Conservation (phyloP, 177 flowering plant species). For the Telopea speciosissima region DNA sequence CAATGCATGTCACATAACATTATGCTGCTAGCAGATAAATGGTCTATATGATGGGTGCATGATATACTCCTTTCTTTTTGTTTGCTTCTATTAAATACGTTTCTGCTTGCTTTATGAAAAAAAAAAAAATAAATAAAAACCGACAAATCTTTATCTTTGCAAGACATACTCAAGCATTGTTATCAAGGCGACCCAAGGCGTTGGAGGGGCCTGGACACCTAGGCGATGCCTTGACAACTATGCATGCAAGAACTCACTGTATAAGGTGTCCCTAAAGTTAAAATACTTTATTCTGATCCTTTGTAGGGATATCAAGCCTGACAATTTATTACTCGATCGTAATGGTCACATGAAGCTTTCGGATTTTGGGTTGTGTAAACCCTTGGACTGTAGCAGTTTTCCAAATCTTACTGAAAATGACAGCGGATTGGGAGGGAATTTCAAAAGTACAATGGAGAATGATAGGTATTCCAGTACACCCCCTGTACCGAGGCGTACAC, state of each 20-base stretch:
- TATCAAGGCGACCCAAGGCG: too few relatives aligned
- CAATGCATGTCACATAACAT: neutral
- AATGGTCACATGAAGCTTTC: conserved; percentile 63
- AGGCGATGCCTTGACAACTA: conserved; percentile 17
- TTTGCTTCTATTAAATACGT: neutral
- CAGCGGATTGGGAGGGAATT: conserved; percentile 18
- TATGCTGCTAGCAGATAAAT: neutral
- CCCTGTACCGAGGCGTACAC: conserved; percentile 37
- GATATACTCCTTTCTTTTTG: neutral
- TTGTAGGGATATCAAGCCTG: conserved; percentile 64
- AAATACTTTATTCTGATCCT: conserved; percentile 1
- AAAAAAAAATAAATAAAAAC: neutral
- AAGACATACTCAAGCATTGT: too few relatives aligned
- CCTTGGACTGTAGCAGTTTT: conserved; percentile 46
- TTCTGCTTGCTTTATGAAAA: neutral
- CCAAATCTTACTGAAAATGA: conserved; percentile 43
- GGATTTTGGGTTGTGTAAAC: conserved; percentile 63
- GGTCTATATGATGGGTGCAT: neutral
- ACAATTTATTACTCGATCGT: conserved; percentile 54
- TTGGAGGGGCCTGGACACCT: too few relatives aligned
- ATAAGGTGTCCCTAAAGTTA: neutral
- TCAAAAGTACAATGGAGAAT: conserved; percentile 21
- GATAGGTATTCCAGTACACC: conserved; percentile 18
- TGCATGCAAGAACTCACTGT: conserved; percentile 10
- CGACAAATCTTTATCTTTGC: neutral